phyloP scores from a whole-genome alignment of 306 rosid species.

The Benincasa hispida region DNA sequence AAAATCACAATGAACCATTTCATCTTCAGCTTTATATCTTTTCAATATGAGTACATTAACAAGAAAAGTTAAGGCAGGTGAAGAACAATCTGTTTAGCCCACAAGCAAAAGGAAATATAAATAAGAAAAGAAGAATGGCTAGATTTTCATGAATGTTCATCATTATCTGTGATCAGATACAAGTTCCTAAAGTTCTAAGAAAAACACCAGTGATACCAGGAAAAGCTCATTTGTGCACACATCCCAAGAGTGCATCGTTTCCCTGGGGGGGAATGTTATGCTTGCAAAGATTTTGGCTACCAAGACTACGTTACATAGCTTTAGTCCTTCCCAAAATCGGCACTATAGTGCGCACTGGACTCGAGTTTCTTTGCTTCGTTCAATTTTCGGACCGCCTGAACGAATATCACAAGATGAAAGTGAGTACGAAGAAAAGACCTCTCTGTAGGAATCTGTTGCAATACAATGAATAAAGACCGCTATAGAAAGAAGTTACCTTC shows the following conservation, averaged over 20 bases:
- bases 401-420: conserved; percentile 12
- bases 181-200: background rate
- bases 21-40: background rate
- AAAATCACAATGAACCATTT: background rate
- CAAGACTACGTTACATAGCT: background rate
- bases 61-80: background rate
- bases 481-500: conserved; percentile 37
- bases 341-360: conserved; percentile 64
- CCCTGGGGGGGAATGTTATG: background rate
- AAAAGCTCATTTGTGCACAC: background rate
- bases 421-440: background rate
- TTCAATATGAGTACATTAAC: background rate
- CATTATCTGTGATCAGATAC: conserved; percentile 4
- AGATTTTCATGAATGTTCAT: background rate
- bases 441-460: background rate
- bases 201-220: background rate
- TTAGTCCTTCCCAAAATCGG: conserved; percentile 77
- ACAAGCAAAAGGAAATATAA: background rate
- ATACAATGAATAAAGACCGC: background rate
- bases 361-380: conserved; percentile 78
- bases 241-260: background rate
- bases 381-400: conserved; percentile 62
- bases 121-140: background rate
- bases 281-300: background rate
- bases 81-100: background rate